Percentiles rank a stretch among this genome's conserved stretches.
Conservation (phyloP, 108 stramenopile genomes). For the Nitzschia inconspicua region DNA sequence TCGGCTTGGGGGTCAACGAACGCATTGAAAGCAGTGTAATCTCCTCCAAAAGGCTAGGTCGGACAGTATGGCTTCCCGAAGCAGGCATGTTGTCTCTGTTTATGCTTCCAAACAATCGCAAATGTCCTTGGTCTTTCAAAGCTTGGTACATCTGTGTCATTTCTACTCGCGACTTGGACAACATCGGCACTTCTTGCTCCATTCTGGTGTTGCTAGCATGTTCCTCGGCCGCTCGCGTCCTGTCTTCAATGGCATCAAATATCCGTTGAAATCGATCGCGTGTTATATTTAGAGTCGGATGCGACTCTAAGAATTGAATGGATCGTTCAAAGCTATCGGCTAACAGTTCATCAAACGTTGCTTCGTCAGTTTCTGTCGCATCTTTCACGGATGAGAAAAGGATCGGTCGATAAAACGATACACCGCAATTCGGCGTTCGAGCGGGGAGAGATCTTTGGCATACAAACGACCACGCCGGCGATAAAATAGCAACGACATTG, state of each 20-base stretch:
- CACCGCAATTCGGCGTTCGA: too few relatives aligned
- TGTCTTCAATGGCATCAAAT: conserved; percentile 71
- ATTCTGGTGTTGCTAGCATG: conserved; percentile 31
- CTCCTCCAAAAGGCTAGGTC: conserved; percentile 60
- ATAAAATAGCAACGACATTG: too few relatives aligned
- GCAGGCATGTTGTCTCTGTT: conserved; percentile 44
- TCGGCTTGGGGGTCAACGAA: conserved; percentile 70
- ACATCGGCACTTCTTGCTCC: conserved; percentile 39
- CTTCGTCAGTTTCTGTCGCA: neutral
- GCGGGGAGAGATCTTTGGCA: too few relatives aligned
- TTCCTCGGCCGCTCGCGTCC: conserved; percentile 56
- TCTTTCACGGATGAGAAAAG: too few relatives aligned
- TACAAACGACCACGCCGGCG: too few relatives aligned
- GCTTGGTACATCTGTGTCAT: conserved; percentile 78
- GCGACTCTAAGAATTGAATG: neutral
- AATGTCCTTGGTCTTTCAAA: conserved; percentile 41
- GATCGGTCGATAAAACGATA: too few relatives aligned
- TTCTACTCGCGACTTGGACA: conserved; percentile 56
- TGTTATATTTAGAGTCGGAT: conserved; percentile 19
- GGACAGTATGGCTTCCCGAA: conserved; percentile 60
- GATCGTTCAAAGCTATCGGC: conserved; percentile 19
- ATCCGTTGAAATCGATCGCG: conserved; percentile 38
- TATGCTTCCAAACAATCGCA: conserved; percentile 63
- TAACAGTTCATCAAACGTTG: conserved; percentile 18
- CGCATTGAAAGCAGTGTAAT: conserved; percentile 71